Evolutionary conservation across 2,329 filamentous ascomycete species (phyloP).

Genomic region (Nothophaeocryptopus gaeumannii): DNA sequence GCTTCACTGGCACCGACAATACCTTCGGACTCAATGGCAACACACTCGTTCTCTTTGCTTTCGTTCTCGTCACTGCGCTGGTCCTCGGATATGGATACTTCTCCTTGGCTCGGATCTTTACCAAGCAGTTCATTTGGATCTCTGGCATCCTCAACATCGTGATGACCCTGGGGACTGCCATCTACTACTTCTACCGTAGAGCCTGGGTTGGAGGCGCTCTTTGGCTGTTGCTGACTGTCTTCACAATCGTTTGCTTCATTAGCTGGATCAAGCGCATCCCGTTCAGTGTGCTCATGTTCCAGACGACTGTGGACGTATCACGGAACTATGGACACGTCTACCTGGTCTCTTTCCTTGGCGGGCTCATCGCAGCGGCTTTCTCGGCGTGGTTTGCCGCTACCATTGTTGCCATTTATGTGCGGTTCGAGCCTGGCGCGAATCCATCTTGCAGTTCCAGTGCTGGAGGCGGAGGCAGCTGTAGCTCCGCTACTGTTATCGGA

Average conservation of each 20-base stretch:
- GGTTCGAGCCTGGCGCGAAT: conserved; percentile 67
- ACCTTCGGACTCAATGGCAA: conserved; percentile 73
- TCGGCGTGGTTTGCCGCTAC: conserved; percentile 85
- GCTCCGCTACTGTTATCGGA: conserved; percentile 74
- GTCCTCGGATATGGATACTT: conserved; percentile 77
- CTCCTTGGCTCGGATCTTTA: conserved; percentile 49
- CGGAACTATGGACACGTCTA: conserved; percentile 84
- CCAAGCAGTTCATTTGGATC: conserved; percentile 89
- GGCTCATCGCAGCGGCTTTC: conserved; percentile 70
- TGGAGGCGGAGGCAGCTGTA: conserved; percentile 59
- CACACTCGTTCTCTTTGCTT: conserved; percentile 80
- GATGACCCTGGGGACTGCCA: conserved; percentile 78
- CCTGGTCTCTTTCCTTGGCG: conserved; percentile 78
- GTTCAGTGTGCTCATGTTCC: conserved; percentile 86
- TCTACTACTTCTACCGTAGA: conserved; percentile 74
- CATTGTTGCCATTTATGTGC: conserved; percentile 79
- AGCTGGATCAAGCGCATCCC: conserved; percentile 88
- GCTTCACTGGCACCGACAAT: conserved; percentile 69
- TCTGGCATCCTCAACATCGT: conserved; percentile 85
- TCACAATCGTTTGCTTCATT: conserved; percentile 78
- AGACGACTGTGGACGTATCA: conserved; percentile 79
- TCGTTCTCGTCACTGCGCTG: conserved; percentile 70
- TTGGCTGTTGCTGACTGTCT: conserved; percentile 77
- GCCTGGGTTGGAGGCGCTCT: conserved; percentile 85
- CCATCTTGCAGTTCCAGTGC: conserved; percentile 53